Evolutionary conservation across 2,329 filamentous ascomycete genomes (phyloP), one percentile per base, ranked within the genome.

Genomic region (Rhynchosporium agropyri): DNA sequence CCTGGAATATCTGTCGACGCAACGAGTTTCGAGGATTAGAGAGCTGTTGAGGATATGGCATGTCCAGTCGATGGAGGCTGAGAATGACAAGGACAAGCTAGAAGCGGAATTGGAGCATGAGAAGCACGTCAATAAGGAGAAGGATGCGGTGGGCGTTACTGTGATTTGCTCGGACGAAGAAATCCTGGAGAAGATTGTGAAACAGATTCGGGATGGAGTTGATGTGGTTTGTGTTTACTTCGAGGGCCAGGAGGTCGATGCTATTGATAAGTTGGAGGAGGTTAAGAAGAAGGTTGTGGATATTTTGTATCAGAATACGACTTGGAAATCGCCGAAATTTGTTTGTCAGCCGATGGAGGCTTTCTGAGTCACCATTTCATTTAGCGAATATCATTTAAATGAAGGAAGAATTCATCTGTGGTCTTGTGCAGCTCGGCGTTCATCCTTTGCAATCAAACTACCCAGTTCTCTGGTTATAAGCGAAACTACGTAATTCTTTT

Each of bases 181-280:
- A 13, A 57, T 57, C 3, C 33, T 57, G 40, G 40, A 57, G 9
- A 3, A n/a, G 5, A 9, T 57, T 9, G 28, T 45, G 28, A 7
- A 26, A 4, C 33, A 20, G 7, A 46, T 57, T 10, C 20, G 20
- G 13, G 54, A 45, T 20, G 54, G 54, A 7, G 40, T 45, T 10
- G 43, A 33, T 9, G 15, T n/a, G 15, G 13, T 46, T 0, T 57
- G 54, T 31, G 42, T 57, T 20, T 36, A 28, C 8, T 57, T 57
- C 12, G 40, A 57, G n/a, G 54, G 54, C 6, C 54, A 46, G 54
- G 38, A 57, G 13, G 54, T 46, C n/a, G 54, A 57, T 13, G 40
- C 42, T 31, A 45, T 46, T 2, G 10, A 31, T 1, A 33, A 26
- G 13, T 33, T 46, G 54, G 15, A 46, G 28, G 54, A 31, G 13